Conservation (phyloP, 306 rosid genomes). For the Prunus persica region Prunus_persica_NCBIv2 NC_034012.1:13244501-13245000, state of each 20-base stretch:
- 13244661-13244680: conserved; percentile 69
- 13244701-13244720: conserved; percentile 28
- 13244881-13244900: background rate
- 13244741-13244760: conserved; percentile 41
- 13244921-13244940: background rate
- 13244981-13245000: background rate
- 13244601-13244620: conserved; percentile 25
- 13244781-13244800: conserved; percentile 40
- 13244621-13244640: conserved; percentile 67
- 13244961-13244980: background rate
- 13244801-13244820: conserved; percentile 67
- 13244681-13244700: conserved; percentile 44
- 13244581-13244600: conserved; percentile 15
- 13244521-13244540: conserved; percentile 24
- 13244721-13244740: conserved; percentile 39
- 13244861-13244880: conserved; percentile 20
- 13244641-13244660: conserved; percentile 74
- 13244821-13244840: conserved; percentile 54
- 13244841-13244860: conserved; percentile 24
- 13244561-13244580: conserved; percentile 24
- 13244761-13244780: conserved; percentile 32
- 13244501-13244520: conserved; percentile 19
- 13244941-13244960: background rate
- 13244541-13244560: conserved; percentile 10
- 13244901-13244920: background rate